A percentile compares a stretch with the other conserved stretches of the same genome.
phyloP scores from a whole-genome alignment of 176 grass and related monocot genomes.

The Phoenix dactylifera region DNA sequence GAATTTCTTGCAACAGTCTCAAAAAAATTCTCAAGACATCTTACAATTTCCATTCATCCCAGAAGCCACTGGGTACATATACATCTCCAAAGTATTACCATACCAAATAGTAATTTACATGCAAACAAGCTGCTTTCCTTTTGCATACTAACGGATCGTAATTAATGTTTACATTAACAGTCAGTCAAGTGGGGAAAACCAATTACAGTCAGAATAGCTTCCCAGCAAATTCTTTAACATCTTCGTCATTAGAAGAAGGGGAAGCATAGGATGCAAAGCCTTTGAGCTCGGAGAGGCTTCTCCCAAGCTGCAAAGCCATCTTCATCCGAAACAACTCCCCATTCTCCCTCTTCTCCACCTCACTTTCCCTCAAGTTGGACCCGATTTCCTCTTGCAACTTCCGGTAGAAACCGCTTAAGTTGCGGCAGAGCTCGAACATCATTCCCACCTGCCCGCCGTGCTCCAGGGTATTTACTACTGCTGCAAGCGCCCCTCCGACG shows the following conservation, averaged over 20 bases:
- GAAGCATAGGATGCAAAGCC: conserved; percentile 32
- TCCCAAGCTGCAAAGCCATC: conserved; percentile 37
- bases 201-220: conserved; percentile 20
- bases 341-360: conserved; percentile 35
- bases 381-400: conserved; percentile 50
- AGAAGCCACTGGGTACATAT: too few species aligned
- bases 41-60: too few species aligned
- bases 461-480: conserved; percentile 39
- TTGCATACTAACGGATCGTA: too few species aligned
- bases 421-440: conserved; percentile 50
- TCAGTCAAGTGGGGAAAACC: neutral
- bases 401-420: conserved; percentile 36
- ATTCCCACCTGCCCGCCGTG: conserved; percentile 49
- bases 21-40: too few species aligned
- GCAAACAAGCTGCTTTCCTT: too few species aligned
- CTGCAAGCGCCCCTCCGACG: conserved; percentile 20
- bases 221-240: conserved; percentile 32
- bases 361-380: conserved; percentile 18
- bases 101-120: too few species aligned
- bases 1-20: too few species aligned
- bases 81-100: too few species aligned
- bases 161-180: neutral
- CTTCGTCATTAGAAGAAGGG: conserved; percentile 18
- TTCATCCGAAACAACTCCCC: conserved; percentile 44
- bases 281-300: conserved; percentile 20